Percentiles rank a stretch among this genome's conserved stretches.
Evolutionary conservation across 2,329 filamentous ascomycete genomes (phyloP).

Genomic region (Escovopsis sp.): DNA sequence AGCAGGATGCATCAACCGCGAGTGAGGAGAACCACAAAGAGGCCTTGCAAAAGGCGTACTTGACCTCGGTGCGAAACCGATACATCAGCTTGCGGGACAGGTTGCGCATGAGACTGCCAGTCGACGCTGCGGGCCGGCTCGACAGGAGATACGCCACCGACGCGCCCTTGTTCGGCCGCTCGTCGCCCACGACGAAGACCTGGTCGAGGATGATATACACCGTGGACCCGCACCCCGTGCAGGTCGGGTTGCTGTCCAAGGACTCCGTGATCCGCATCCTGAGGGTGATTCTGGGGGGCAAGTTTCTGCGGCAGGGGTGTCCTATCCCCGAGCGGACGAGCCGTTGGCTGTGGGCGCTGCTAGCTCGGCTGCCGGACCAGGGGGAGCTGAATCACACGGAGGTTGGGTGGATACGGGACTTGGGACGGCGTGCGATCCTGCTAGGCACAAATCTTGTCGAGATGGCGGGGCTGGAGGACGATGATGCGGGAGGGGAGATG

Average conservation of each 20-base stretch:
- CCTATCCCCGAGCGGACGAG: slow-evolving; percentile 52
- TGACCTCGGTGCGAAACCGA: slow-evolving; percentile 45
- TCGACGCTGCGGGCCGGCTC: slow-evolving; percentile 36
- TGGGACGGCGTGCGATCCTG: slow-evolving; percentile 61
- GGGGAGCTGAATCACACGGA: slow-evolving; percentile 64
- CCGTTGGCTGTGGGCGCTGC: slow-evolving; percentile 71
- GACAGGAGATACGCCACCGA: slow-evolving; percentile 36
- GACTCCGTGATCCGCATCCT: slow-evolving; percentile 51
- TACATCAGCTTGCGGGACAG: slow-evolving; percentile 49
- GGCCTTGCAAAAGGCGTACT: slow-evolving; percentile 50
- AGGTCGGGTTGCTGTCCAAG: slow-evolving; percentile 50
- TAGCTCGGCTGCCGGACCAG: slow-evolving; percentile 58
- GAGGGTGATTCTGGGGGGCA: slow-evolving; percentile 47
- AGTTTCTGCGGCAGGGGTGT: slow-evolving; percentile 44
- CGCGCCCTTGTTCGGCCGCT: slow-evolving; percentile 37
- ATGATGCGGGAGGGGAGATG: slow-evolving; percentile 24
- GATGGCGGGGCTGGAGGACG: slow-evolving; percentile 31
- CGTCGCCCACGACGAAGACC: slow-evolving; percentile 30
- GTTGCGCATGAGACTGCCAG: slow-evolving; percentile 41
- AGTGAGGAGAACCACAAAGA: slow-evolving; percentile 13
- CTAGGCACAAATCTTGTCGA: slow-evolving; percentile 39
- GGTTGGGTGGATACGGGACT: slow-evolving; percentile 58
- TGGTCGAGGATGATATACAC: slow-evolving; percentile 38
- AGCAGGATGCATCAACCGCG: slow-evolving; percentile 13
- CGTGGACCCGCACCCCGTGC: slow-evolving; percentile 41